Evolutionary conservation across 148 eudicot species (phyloP).

Genomic region (Beta vulgaris): DNA sequence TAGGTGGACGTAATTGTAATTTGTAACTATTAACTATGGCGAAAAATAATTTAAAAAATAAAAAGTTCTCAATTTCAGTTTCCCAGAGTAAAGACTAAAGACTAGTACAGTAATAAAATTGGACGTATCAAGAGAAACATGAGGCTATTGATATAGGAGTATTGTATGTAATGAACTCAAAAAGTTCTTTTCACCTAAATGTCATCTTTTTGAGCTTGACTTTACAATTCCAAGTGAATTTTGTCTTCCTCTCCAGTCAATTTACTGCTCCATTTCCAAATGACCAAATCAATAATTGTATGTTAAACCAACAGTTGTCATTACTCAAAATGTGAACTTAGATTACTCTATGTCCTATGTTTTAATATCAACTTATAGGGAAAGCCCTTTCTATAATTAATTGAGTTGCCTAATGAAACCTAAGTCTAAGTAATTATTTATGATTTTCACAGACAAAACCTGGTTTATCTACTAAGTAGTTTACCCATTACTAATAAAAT

Average conservation of each 20-base stretch:
- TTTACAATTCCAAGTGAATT: background rate
- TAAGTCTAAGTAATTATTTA: too few species aligned
- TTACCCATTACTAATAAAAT: too few species aligned
- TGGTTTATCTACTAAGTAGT: too few species aligned
- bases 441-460: too few species aligned
- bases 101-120: conserved; percentile 6
- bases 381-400: too few species aligned
- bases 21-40: background rate
- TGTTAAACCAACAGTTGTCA: background rate
- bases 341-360: too few species aligned
- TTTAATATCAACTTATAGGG: too few species aligned
- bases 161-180: background rate
- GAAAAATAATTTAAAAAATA: background rate
- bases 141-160: background rate
- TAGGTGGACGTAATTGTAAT: background rate
- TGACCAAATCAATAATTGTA: background rate
- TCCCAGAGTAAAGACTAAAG: background rate
- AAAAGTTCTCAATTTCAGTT: background rate
- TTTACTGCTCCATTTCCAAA: conserved; percentile 8
- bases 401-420: too few species aligned
- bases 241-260: conserved; percentile 5
- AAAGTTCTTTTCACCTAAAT: conserved; percentile 12
- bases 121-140: background rate
- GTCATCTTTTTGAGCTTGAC: conserved; percentile 18
- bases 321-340: too few species aligned